phyloP scores from a whole-genome alignment of 202 grass and related monocot genomes.

The Panicum virgatum region DNA sequence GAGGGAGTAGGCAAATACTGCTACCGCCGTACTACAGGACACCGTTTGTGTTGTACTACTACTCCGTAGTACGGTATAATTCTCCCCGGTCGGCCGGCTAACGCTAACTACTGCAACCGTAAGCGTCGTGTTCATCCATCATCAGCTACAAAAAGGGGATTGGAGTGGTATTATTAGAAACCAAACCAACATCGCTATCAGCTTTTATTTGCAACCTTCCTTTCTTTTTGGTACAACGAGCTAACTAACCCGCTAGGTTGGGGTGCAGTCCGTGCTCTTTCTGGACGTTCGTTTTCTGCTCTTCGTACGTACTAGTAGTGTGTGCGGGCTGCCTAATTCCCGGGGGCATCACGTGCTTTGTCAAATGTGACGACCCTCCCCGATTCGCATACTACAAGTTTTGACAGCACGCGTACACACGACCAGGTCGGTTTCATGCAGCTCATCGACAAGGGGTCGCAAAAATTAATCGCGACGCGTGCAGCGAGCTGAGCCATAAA shows the following conservation, averaged over 20 bases:
- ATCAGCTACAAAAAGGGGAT: neutral
- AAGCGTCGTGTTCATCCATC: neutral
- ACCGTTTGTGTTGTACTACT: neutral
- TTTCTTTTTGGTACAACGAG: neutral
- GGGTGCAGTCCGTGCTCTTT: neutral
- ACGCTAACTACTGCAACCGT: neutral
- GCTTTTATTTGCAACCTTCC: neutral
- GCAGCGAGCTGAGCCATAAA: too few species aligned
- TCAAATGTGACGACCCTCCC: neutral
- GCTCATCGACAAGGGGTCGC: too few species aligned
- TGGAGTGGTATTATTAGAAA: neutral
- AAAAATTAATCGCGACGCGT: too few species aligned
- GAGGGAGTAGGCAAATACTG: too few species aligned
- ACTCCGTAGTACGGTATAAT: too few species aligned
- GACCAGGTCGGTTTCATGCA: too few species aligned
- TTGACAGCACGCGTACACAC: too few species aligned
- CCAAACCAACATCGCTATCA: conserved; percentile 11
- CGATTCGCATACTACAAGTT: too few species aligned
- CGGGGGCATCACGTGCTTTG: neutral
- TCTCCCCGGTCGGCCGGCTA: neutral
- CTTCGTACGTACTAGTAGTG: neutral
- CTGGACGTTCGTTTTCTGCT: too few species aligned
- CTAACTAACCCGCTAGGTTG: conserved; percentile 14
- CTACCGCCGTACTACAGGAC: too few species aligned
- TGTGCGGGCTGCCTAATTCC: neutral